Base-by-base conservation (phyloP, 768 basidiomycete species). In the Leccinum pellstonianum region DNA sequence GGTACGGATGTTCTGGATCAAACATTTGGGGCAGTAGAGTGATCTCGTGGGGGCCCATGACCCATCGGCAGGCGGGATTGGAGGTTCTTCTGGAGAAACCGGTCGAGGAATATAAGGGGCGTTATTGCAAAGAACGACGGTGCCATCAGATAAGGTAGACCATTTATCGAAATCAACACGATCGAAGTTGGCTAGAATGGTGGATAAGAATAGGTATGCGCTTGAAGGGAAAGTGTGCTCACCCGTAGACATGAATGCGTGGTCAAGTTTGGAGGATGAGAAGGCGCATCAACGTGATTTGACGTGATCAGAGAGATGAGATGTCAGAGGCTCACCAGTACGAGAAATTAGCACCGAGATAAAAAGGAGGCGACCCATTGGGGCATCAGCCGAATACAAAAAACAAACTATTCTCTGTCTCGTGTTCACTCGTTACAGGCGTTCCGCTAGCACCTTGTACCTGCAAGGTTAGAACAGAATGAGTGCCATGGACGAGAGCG, bases 11-110 rank as follows among this genome's bases (percentile, higher is more conserved):
- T 19, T 56, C 47, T 1, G 47, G 49, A 5, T 57, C 37, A 3
- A 21, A 57, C 12, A 35, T 6, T 3, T 57, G 50, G 0, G 37
- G 37, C 1, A 57, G 3, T 15, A 57, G 10, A 3, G 4, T 21
- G 37, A 52, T 29, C 19, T 57, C 35, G 5, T 57, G 56, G 0
- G 56, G 56, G 21, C 56, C 50, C 56, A 57, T 15, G 56, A 57
- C 2, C 56, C 56, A 29, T 57, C 50, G 0, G 37, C 49, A 10
- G 9, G 37, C 1, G 56, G 37, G 15, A 57, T 23, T 5, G 37
- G 56, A 14, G 14, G 10, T 17, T 57, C 49, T 5, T 52, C 27
- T 1, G 6, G 2, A 3, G 50, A 52, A 21, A 57, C 50, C 0
- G 50, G 56, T 19, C 27, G 8, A 0, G 50, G 49, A 2, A 57